Evolutionary conservation across 805 yeast species (phyloP).

Genomic region (Yamadazyma ubonensis): DNA sequence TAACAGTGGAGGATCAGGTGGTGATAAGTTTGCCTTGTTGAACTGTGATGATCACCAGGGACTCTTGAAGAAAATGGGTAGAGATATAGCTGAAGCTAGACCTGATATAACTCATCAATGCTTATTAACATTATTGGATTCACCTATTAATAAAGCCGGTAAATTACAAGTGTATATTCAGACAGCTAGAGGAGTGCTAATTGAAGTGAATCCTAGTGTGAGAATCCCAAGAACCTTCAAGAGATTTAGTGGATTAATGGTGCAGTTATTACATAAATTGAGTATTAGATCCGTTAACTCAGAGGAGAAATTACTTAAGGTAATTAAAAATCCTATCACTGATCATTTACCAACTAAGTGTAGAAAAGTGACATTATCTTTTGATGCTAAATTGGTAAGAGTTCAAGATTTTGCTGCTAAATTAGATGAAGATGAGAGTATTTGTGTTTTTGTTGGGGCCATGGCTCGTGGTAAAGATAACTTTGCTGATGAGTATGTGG

Average conservation of each 20-base stretch:
- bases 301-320: slow-evolving; percentile 89
- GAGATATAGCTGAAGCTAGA: slow-evolving; percentile 96
- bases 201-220: slow-evolving; percentile 94
- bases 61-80: slow-evolving; percentile 87
- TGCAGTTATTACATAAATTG: slow-evolving; percentile 87
- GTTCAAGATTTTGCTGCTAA: slow-evolving; percentile 85
- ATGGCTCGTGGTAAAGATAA: slow-evolving; percentile 98
- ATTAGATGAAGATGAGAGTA: slow-evolving; percentile 84
- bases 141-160: slow-evolving; percentile 98
- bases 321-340: slow-evolving; percentile 94
- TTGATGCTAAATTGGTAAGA: slow-evolving; percentile 83
- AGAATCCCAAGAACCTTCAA: slow-evolving; percentile 98
- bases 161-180: slow-evolving; percentile 94
- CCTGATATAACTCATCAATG: slow-evolving; percentile 99
- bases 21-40: slow-evolving; percentile 85
- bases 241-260: slow-evolving; percentile 97
- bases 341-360: slow-evolving; percentile 97
- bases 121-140: slow-evolving; percentile 85
- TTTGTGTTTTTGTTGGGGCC: slow-evolving; percentile 98
- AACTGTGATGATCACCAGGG: slow-evolving; percentile 99
- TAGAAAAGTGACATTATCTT: slow-evolving; percentile 86
- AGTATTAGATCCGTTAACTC: slow-evolving; percentile 93
- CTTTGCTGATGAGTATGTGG: slow-evolving; percentile 95
- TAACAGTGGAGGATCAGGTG: slow-evolving; percentile 73
- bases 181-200: slow-evolving; percentile 89